Base-by-base conservation (phyloP, 345 rosid species). In the Syzygium aqueum region DNA sequence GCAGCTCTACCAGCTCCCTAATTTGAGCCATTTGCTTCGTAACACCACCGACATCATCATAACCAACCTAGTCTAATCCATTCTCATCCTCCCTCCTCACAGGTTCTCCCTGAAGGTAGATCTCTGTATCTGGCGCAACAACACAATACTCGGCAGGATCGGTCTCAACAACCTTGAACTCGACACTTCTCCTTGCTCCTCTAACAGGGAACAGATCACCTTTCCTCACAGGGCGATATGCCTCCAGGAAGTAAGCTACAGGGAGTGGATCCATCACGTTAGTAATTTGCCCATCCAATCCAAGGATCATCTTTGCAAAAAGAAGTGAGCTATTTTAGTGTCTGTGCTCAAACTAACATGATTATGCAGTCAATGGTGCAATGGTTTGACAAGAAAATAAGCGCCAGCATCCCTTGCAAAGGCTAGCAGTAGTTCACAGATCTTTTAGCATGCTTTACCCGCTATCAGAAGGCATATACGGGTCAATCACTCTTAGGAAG, bases 21-120 rank as follows among this genome's bases (percentile, higher is more conserved):
- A 97, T 97, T 92, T 96, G 98, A 89, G 99, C 99, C 99, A 97
- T 97, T 82, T 96, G 99, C 89, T 96, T 97, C 85, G 98, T 96
- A 77, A 96, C 99, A 84, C 99, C 99, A 82, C 99, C 99, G 90
- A 97, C 99, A 90, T 97, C 98, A 88, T 97, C 99, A 88, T 97
- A 97, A 84, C 99, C 99, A 30, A 97, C 94, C 65, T 97, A 98
- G 88, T 97, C 98, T 51, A 96, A 92, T 88, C 99, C 92, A 88
- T 97, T 89, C 88, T 96, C 99, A 89, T 96, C 98, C 87, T 97
- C 97, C 87, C 99, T 92, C 90, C 92, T 94, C n/a, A 97, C 91
- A 7, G 98, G 99, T 86, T 96, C 98, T 84, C 99, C 99, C 92
- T 96, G 98, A 53, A 95, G 95, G 92, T 95, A 97, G 83, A 97